Evolutionary conservation across 2,329 filamentous ascomycete genomes (phyloP).

Genomic region (Ophiostoma triangulosporum): DNA sequence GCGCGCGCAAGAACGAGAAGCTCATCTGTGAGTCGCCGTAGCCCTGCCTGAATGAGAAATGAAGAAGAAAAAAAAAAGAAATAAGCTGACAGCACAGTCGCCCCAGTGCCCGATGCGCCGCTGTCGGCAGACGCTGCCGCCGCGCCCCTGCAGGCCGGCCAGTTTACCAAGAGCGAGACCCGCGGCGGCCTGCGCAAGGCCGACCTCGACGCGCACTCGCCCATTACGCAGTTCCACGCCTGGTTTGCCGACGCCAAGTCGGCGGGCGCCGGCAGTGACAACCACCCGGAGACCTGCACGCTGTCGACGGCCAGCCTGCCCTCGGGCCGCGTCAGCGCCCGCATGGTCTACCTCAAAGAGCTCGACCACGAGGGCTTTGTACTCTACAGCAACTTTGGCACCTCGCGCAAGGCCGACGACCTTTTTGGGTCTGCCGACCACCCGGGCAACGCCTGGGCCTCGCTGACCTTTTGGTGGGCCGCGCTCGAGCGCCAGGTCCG

Average conservation of each 20-base stretch:
- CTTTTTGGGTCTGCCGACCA: constrained; percentile 27
- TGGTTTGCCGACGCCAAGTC: constrained; percentile 72
- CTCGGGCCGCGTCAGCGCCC: constrained; percentile 68
- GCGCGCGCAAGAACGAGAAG: constrained; percentile 7
- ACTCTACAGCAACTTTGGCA: constrained; percentile 86
- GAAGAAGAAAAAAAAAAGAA: no score
- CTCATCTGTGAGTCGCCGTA: constrained; percentile 10
- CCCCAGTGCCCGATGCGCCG: constrained; percentile 11
- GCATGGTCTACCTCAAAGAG: constrained; percentile 91
- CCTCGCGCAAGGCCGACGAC: constrained; percentile 55
- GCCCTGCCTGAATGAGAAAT: no score
- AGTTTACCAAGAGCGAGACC: constrained; percentile 47
- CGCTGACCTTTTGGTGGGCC: constrained; percentile 85
- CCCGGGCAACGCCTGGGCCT: constrained; percentile 57
- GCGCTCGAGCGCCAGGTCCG: constrained; percentile 77
- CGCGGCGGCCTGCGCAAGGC: constrained; percentile 42
- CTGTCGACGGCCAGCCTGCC: constrained; percentile 76
- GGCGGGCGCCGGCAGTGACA: constrained; percentile 25
- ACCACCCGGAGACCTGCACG: constrained; percentile 78
- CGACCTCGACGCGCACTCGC: constrained; percentile 48
- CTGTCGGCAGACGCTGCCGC: not conserved
- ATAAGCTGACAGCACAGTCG: constrained; percentile 21
- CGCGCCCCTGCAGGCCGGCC: constrained; percentile 47
- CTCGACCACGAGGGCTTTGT: constrained; percentile 74
- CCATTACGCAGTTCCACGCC: constrained; percentile 70